Percentiles rank a stretch among this genome's conserved stretches.
phyloP scores from a whole-genome alignment of 805 yeast species.

The Ogataea trehalophila region DNA sequence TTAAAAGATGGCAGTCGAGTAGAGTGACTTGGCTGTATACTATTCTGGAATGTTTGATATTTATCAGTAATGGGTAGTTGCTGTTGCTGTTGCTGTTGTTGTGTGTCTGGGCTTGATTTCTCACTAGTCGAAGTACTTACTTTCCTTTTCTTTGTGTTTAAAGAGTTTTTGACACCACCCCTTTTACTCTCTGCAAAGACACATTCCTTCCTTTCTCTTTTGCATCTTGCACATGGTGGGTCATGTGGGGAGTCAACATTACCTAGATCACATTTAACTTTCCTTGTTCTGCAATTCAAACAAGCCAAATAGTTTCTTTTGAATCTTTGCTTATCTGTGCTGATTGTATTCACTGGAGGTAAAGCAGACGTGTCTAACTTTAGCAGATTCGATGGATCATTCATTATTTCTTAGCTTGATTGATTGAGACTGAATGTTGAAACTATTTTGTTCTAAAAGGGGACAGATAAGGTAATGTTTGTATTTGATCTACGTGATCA shows the following conservation, averaged over 20 bases:
- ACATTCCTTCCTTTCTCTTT: slow-evolving; percentile 78
- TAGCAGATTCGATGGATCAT: too few relatives aligned
- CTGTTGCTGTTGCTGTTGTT: neutral
- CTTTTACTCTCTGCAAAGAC: slow-evolving; percentile 52
- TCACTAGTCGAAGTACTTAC: neutral
- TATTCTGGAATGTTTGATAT: neutral
- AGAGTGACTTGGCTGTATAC: neutral
- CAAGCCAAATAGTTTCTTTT: slow-evolving; percentile 79
- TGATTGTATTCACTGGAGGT: neutral
- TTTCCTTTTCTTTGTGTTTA: slow-evolving; percentile 27
- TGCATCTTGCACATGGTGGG: slow-evolving; percentile 84
- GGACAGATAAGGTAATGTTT: too few relatives aligned
- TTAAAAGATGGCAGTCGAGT: neutral
- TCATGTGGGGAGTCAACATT: slow-evolving; percentile 63
- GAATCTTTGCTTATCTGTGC: slow-evolving; percentile 29
- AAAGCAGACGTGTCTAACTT: neutral
- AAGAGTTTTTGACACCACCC: slow-evolving; percentile 41
- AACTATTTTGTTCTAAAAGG: too few relatives aligned
- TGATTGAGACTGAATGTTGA: too few relatives aligned
- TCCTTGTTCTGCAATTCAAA: slow-evolving; percentile 75
- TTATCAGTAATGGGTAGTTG: neutral
- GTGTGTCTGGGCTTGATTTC: neutral
- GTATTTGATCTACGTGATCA: too few relatives aligned
- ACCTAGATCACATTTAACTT: slow-evolving; percentile 84
- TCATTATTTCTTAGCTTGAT: too few relatives aligned